A percentile compares a stretch with the other conserved stretches of the same genome.
Conservation (phyloP, 257 asterid genomes). For the Penstemon barbatus region DNA sequence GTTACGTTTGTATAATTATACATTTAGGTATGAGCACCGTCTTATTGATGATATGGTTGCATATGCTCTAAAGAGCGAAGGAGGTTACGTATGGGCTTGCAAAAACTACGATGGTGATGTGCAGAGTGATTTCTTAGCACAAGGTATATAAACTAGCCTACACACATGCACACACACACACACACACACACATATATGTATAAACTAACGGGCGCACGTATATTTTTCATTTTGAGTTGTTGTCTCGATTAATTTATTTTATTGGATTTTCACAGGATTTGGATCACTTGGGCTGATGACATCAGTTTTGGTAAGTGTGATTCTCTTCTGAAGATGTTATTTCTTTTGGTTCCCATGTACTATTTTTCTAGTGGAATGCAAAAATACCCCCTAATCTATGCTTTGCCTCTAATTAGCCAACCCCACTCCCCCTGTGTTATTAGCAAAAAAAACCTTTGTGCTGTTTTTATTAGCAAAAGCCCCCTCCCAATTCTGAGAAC, state of each 20-base stretch:
- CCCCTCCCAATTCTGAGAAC: too few species aligned
- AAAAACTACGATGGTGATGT: conserved; percentile 99
- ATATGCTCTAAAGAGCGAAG: conserved; percentile 97
- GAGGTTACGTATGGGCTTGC: conserved; percentile 99
- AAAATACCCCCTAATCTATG: too few species aligned
- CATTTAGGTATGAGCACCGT: conserved; percentile 91
- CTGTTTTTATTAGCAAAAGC: too few species aligned
- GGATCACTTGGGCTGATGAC: conserved; percentile 99
- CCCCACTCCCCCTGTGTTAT: too few species aligned
- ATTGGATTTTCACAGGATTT: conserved; percentile 59
- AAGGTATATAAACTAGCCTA: conserved; percentile 49
- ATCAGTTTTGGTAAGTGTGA: conserved; percentile 76
- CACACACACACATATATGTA: not conserved
- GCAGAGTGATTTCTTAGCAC: conserved; percentile 98
- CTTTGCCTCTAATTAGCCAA: too few species aligned
- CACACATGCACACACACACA: not conserved
- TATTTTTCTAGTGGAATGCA: too few species aligned
- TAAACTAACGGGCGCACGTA: not conserved
- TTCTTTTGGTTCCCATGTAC: not conserved
- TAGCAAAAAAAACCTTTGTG: too few species aligned
- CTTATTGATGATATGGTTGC: conserved; percentile 99
- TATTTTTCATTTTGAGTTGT: not conserved
- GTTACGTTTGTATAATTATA: conserved; percentile 5
- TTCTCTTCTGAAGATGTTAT: not conserved
- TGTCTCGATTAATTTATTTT: conserved; percentile 7